Evolutionary conservation across 257 asterid species (phyloP).

Genomic region (Solanum stenotomum): DNA sequence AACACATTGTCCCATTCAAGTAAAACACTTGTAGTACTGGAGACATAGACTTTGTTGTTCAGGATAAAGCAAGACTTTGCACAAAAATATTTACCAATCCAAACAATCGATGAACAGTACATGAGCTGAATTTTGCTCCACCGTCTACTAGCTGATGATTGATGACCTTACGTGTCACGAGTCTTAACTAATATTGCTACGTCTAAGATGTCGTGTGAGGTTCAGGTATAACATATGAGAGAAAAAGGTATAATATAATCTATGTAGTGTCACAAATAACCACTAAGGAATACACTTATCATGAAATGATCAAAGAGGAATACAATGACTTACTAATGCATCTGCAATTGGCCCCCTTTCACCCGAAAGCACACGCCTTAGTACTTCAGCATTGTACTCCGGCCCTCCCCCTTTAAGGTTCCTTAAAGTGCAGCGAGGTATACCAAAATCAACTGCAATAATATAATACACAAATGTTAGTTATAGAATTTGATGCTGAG

Average conservation of each 20-base stretch:
- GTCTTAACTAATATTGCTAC: neutral
- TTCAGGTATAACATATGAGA: neutral
- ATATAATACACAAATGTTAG: neutral
- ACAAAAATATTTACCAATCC: neutral
- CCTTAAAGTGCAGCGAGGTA: slow-evolving; percentile 67
- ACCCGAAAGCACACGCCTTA: slow-evolving; percentile 47
- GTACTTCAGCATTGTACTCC: slow-evolving; percentile 42
- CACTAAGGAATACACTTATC: neutral
- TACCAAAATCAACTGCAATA: slow-evolving; percentile 53
- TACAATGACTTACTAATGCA: slow-evolving; percentile 38
- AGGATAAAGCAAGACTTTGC: neutral
- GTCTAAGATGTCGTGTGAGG: neutral
- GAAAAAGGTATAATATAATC: neutral
- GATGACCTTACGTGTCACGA: neutral
- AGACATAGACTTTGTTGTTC: neutral
- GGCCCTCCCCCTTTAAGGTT: slow-evolving; percentile 57
- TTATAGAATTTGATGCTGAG: neutral
- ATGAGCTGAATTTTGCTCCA: neutral
- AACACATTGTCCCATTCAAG: too few relatives aligned
- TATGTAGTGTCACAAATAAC: neutral
- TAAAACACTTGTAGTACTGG: neutral
- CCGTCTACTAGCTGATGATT: neutral
- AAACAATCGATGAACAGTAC: neutral
- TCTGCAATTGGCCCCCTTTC: slow-evolving; percentile 54
- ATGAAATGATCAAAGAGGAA: neutral